Base-by-base conservation (phyloP, 805 yeast genomes). In the Candida argentea region DNA sequence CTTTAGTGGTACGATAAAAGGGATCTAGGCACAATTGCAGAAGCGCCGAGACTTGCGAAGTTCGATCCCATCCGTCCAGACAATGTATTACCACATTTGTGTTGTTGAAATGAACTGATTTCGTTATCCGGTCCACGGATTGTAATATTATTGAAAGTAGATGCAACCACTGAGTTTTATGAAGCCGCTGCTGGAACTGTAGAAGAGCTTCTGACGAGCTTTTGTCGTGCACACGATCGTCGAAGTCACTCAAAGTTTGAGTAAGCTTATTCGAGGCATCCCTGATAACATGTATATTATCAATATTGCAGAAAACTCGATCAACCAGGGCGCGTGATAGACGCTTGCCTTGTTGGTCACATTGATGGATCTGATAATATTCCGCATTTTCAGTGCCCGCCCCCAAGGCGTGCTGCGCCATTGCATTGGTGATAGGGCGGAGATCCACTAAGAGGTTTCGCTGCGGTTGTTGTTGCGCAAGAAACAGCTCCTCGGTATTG, bases 1-100 rank as follows among this genome's bases (percentile, higher is more conserved):
- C 98, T 33, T 85, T 79, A 3, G 83, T 38, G 0, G 97, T 87
- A 38, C 98, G 65, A 52, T 67, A 91, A 48, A 72, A 84, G 1
- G 97, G 96, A 50, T 91, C 97, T 6, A 87, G 60, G 45, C 95
- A 83, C 4, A 91, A 55, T 52, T 89, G 89, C 14, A 87, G 72
- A 35, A 91, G 57, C 2, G 95, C 78, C 5, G 86, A 68, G 1
- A 87, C 71, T 48, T 91, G 97, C 0, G 96, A 74, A 0, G 98
- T 91, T 33, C 98, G 63, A 48, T 91, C 98, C 98, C 98, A 91
- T 1, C 98, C 98, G 57, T 91, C 98, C 1, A 96, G 85, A 50
- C 98, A 91, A 57, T 91, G 98, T 5, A 91, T 69, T 6, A 91
- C 48, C 4, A 89, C 67, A 49, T 89, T 93, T 12, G 91, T 80